Conservation (phyloP, 225 moss, liverwort and hornwort species). For the Polytrichum commune region DNA sequence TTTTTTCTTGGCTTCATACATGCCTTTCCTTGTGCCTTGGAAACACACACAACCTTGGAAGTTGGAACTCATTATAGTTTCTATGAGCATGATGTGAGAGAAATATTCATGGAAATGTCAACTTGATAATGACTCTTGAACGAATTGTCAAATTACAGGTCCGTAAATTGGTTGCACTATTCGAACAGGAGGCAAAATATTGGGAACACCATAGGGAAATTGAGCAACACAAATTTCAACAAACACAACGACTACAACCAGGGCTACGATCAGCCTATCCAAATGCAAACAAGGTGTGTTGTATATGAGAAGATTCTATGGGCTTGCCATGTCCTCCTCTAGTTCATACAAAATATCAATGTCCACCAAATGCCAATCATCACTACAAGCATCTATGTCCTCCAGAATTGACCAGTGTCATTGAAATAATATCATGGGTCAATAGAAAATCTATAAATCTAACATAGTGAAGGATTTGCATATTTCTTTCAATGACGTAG, state of each 20-base stretch:
- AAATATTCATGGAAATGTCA: background rate
- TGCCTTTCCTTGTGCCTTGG: background rate
- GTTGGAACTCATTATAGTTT: background rate
- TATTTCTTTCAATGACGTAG: too few species aligned
- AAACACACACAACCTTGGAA: background rate
- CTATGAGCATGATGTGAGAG: background rate
- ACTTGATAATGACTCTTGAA: background rate
- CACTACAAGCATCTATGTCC: too few species aligned
- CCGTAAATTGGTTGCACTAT: constrained; percentile 22
- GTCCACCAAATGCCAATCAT: too few species aligned
- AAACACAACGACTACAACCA: background rate
- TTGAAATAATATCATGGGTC: too few species aligned
- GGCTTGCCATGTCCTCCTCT: too few species aligned
- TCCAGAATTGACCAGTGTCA: too few species aligned
- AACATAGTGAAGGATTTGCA: too few species aligned
- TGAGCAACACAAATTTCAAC: constrained; percentile 25
- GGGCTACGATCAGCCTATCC: background rate
- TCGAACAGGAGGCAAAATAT: constrained; percentile 32
- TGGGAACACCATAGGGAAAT: constrained; percentile 29
- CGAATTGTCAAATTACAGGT: constrained; percentile 8
- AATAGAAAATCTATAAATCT: too few species aligned
- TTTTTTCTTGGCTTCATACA: background rate
- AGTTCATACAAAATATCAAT: too few species aligned
- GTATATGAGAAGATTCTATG: too few species aligned
- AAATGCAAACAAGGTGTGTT: background rate